Percentiles rank a stretch among this genome's conserved stretches.
Evolutionary conservation across 202 grass and related monocot species (phyloP).

Genomic region (Panicum hallii): DNA sequence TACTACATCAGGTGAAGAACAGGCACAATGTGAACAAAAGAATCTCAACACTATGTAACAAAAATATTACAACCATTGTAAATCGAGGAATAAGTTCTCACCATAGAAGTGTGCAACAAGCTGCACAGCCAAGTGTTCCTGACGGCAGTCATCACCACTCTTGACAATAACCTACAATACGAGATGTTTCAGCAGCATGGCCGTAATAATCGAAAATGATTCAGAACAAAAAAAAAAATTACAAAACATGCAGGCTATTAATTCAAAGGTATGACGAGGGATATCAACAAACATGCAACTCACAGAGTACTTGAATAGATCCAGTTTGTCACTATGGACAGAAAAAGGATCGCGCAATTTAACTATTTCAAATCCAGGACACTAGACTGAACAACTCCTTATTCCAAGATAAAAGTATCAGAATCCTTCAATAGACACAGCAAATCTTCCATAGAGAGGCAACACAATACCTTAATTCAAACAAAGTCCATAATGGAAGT

Average conservation of each 20-base stretch:
- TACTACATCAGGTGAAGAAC: neutral
- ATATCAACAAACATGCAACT: constrained; percentile 1
- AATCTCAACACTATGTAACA: neutral
- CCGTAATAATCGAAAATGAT: constrained; percentile 26
- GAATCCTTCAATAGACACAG: constrained; percentile 12
- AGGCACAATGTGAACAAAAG: constrained; percentile 15
- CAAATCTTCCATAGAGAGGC: constrained; percentile 16
- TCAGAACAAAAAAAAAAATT: constrained; percentile 14
- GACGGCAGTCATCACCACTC: constrained; percentile 99
- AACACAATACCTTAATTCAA: constrained; percentile 1
- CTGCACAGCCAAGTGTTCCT: constrained; percentile 96
- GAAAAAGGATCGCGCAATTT: neutral
- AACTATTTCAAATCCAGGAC: neutral
- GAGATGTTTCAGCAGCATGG: constrained; percentile 30
- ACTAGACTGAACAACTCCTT: neutral
- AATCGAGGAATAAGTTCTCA: constrained; percentile 47
- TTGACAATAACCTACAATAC: constrained; percentile 90
- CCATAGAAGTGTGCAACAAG: constrained; percentile 99
- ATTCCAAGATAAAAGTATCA: neutral
- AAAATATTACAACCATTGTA: constrained; percentile 16
- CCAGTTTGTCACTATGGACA: neutral
- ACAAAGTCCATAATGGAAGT: constrained; percentile 14
- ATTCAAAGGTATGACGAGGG: constrained; percentile 28
- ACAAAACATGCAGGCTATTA: constrained; percentile 13
- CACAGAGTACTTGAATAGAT: constrained; percentile 1